Percentiles rank a stretch among this genome's conserved stretches.
These are phyloP conservation scores for Backusella westeae DNA, from an alignment of 192 early-diverging fungal genomes.

Conservation along the genomic window DNA sequence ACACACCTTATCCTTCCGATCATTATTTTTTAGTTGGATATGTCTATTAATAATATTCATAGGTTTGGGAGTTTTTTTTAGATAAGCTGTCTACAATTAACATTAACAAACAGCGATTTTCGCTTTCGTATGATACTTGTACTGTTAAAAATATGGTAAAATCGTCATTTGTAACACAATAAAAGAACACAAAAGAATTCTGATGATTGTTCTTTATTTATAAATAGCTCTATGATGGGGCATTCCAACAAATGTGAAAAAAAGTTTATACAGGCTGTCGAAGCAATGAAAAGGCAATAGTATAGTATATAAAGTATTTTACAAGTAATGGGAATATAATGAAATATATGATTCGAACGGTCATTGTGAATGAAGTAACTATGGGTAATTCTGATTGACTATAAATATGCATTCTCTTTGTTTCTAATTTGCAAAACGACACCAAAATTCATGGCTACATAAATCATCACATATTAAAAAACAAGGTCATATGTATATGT, in stretches of 20 bases:
- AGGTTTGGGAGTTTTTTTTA: too few relatives aligned
- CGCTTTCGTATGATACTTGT: too few relatives aligned
- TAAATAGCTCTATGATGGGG: background rate
- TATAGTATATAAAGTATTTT: background rate
- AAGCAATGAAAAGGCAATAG: background rate
- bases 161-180: background rate
- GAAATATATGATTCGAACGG: background rate
- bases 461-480: background rate
- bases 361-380: background rate
- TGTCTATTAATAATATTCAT: too few relatives aligned
- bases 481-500: background rate
- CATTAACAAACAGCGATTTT: too few relatives aligned
- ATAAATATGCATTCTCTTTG: background rate
- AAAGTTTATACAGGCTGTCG: background rate
- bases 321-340: background rate
- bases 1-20: too few relatives aligned
- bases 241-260: background rate
- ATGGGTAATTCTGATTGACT: background rate
- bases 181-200: background rate
- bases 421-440: constrained; percentile 1
- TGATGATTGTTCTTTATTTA: background rate
- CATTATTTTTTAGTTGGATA: too few relatives aligned
- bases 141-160: background rate
- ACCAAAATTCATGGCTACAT: constrained; percentile 19
- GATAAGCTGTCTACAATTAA: too few relatives aligned